A percentile compares a stretch with the other conserved stretches of the same genome.
These are phyloP conservation scores for Stemphylium lycopersici DNA, from an alignment of 2,329 filamentous ascomycete species.

Conservation along the genomic window DNA sequence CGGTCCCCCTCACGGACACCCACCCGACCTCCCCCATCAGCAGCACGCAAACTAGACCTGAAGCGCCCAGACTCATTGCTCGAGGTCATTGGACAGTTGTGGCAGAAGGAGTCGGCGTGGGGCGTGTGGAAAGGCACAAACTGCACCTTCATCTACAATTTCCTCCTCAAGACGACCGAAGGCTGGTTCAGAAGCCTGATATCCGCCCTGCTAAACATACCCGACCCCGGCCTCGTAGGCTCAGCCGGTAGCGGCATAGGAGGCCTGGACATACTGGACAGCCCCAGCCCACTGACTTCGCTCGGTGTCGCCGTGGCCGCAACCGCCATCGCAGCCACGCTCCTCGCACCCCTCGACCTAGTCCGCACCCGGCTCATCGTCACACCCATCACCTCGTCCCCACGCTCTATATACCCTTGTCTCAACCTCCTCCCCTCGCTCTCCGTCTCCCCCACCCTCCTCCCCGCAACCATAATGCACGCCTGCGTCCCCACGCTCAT, in stretches of 20 bases:
- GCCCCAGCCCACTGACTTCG: conserved; percentile 80
- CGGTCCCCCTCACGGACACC: conserved; percentile 48
- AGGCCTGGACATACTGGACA: conserved; percentile 79
- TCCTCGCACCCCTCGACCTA: conserved; percentile 86
- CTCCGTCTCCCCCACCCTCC: conserved; percentile 69
- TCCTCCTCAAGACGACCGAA: conserved; percentile 85
- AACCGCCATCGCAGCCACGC: conserved; percentile 73
- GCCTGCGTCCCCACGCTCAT: conserved; percentile 83
- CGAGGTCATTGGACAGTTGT: conserved; percentile 85
- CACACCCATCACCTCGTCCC: conserved; percentile 75
- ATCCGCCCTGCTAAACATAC: conserved; percentile 88
- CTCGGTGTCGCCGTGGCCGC: conserved; percentile 73
- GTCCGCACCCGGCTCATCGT: conserved; percentile 86
- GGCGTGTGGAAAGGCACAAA: conserved; percentile 96
- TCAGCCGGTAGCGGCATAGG: conserved; percentile 56
- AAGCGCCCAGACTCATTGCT: conserved; percentile 80
- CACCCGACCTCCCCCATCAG: conserved; percentile 47
- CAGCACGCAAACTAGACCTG: conserved; percentile 70
- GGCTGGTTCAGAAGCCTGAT: conserved; percentile 90
- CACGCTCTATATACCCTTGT: conserved; percentile 78
- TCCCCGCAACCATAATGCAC: conserved; percentile 86
- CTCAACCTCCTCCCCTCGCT: conserved; percentile 77
- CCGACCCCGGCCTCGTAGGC: conserved; percentile 71
- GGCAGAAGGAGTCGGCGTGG: conserved; percentile 86
- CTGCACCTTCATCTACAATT: conserved; percentile 86